Evolutionary conservation across 2,329 filamentous ascomycete species (phyloP).

Genomic region (Ceratocystis harringtonii): DNA sequence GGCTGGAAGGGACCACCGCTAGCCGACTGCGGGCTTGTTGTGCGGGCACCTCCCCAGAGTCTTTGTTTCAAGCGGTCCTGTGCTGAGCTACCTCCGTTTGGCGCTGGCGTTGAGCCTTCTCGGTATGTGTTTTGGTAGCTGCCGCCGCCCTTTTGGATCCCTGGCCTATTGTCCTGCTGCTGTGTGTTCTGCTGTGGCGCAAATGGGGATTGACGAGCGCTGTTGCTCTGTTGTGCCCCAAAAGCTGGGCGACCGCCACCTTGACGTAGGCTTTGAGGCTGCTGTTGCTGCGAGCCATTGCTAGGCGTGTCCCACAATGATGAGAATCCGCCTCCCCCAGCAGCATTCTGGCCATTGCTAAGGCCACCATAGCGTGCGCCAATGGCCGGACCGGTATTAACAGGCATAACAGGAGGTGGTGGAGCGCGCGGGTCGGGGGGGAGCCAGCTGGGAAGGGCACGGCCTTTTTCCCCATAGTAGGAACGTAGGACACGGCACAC

Average conservation of each 20-base stretch:
- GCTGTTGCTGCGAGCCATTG: conserved; percentile 20
- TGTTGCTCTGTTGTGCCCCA: conserved; percentile 20
- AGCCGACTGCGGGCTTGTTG: conserved; percentile 37
- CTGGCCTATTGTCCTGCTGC: conserved; percentile 13
- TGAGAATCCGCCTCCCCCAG: conserved; percentile 29
- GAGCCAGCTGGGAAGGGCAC: conserved; percentile 70
- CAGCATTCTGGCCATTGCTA: conserved; percentile 24
- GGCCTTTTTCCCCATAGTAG: conserved; percentile 83
- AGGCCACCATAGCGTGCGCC: conserved; percentile 39
- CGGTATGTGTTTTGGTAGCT: conserved; percentile 5
- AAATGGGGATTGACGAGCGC: conserved; percentile 22
- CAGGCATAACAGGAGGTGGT: conserved; percentile 34
- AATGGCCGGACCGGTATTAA: conserved; percentile 38
- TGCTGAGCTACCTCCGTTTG: conserved; percentile 41
- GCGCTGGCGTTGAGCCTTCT: conserved; percentile 32
- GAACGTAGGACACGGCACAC: conserved; percentile 82
- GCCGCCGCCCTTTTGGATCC: conserved; percentile 12
- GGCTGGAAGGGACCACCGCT: conserved; percentile 32
- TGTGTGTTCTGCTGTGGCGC: conserved; percentile 14
- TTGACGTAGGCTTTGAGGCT: conserved; percentile 29
- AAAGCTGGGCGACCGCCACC: conserved; percentile 19
- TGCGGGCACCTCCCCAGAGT: conserved; percentile 50
- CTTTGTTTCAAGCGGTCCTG: conserved; percentile 72
- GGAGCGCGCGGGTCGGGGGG: conserved; percentile 70
- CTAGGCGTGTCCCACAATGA: conserved; percentile 43